These are phyloP conservation scores for Saccharomycopsis sp. DNA, from an alignment of 805 yeast genomes.

Conservation along the genomic window DNA sequence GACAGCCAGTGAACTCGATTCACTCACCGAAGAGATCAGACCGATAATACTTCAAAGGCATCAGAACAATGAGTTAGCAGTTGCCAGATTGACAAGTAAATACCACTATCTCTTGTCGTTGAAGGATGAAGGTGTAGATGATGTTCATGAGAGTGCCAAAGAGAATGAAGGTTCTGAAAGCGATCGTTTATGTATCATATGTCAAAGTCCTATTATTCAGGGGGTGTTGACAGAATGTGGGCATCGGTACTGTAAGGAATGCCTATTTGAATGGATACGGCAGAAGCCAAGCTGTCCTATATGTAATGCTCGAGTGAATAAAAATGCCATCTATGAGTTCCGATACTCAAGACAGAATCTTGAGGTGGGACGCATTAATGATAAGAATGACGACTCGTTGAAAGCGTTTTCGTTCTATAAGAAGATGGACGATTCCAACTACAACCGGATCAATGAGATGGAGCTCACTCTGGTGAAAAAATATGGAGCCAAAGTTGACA, in stretches of 20 bases:
- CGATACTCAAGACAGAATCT: constrained; percentile 51
- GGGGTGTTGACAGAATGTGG: constrained; percentile 91
- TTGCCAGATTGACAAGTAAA: constrained; percentile 33
- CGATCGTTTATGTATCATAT: constrained; percentile 64
- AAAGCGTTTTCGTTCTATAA: constrained; percentile 23
- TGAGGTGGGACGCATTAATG: constrained; percentile 39
- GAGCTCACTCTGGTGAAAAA: constrained; percentile 32
- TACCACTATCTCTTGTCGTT: constrained; percentile 45
- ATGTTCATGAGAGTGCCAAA: constrained; percentile 26
- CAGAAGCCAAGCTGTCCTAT: constrained; percentile 59
- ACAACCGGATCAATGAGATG: constrained; percentile 42
- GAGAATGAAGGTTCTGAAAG: constrained; percentile 30
- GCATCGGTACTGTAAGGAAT: constrained; percentile 80
- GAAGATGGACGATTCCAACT: constrained; percentile 35
- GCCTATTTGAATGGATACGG: constrained; percentile 69
- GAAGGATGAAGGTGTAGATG: constrained; percentile 25
- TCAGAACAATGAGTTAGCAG: constrained; percentile 19
- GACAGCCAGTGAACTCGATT: background rate
- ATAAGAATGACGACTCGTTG: constrained; percentile 17
- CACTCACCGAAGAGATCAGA: constrained; percentile 10
- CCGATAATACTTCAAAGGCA: constrained; percentile 11
- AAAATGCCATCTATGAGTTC: constrained; percentile 59
- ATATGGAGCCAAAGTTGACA: constrained; percentile 85
- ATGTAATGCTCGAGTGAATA: constrained; percentile 53
- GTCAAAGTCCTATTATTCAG: constrained; percentile 58